These are phyloP conservation scores for Leptographium lundbergii DNA, from an alignment of 2,329 filamentous ascomycete species.

Conservation along the genomic window DNA sequence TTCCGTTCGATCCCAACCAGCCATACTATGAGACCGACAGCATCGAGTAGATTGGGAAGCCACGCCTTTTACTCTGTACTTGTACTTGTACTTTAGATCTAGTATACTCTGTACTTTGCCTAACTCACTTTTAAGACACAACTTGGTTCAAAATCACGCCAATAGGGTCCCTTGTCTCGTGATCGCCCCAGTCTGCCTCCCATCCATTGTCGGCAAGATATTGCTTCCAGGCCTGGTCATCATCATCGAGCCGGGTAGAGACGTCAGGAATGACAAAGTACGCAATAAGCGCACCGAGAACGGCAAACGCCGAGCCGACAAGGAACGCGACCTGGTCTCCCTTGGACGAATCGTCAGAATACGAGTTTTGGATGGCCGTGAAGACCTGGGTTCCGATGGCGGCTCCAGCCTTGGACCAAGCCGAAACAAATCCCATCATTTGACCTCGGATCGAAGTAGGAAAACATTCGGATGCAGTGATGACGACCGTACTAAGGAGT, in stretches of 20 bases:
- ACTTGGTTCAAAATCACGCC: constrained; percentile 6
- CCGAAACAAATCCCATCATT: constrained; percentile 33
- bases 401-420: constrained; percentile 35
- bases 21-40: constrained; percentile 20
- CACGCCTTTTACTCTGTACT: not conserved
- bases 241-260: constrained; percentile 22
- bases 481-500: constrained; percentile 18
- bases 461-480: constrained; percentile 30
- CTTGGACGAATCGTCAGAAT: constrained; percentile 22
- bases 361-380: constrained; percentile 34
- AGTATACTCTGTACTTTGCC: no score
- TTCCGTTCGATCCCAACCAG: constrained; percentile 23
- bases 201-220: constrained; percentile 31
- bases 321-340: constrained; percentile 37
- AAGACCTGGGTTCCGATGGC: constrained; percentile 36
- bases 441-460: constrained; percentile 36
- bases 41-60: constrained; percentile 7
- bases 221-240: constrained; percentile 29
- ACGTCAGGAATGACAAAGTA: constrained; percentile 32
- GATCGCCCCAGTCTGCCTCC: constrained; percentile 22
- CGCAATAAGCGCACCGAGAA: constrained; percentile 29
- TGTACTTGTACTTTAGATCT: no score
- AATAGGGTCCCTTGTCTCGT: constrained; percentile 16
- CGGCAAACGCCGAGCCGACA: constrained; percentile 35
- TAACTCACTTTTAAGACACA: not conserved